These are phyloP conservation scores for Hypoxylon rickii DNA, from an alignment of 495 filamentous ascomycete genomes.

Conservation along the genomic window DNA sequence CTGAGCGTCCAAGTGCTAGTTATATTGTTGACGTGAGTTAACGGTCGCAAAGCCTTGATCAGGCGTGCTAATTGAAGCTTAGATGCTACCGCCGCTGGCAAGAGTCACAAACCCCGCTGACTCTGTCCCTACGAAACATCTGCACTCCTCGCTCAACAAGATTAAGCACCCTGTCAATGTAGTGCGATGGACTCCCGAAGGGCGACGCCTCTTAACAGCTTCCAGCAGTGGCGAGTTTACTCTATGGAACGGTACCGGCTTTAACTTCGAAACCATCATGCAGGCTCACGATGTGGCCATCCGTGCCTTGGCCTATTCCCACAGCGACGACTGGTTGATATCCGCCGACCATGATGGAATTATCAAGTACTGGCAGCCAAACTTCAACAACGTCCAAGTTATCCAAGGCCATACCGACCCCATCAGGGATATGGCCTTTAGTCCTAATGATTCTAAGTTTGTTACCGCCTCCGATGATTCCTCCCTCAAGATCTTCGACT, in stretches of 20 bases:
- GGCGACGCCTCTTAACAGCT: conserved; percentile 85
- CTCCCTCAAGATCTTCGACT: conserved; percentile 93
- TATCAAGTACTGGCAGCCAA: conserved; percentile 98
- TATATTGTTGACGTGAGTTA: conserved; percentile 84
- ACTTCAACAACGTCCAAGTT: conserved; percentile 97
- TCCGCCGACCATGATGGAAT: conserved; percentile 94
- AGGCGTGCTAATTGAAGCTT: conserved; percentile 9
- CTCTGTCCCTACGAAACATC: conserved; percentile 82
- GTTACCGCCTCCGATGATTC: conserved; percentile 94
- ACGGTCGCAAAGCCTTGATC: background rate
- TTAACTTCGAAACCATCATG: conserved; percentile 99
- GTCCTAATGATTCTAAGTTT: conserved; percentile 92
- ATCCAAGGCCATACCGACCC: conserved; percentile 90
- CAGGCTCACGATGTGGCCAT: conserved; percentile 95
- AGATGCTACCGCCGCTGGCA: conserved; percentile 89
- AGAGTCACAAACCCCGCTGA: conserved; percentile 73
- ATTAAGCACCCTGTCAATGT: conserved; percentile 96
- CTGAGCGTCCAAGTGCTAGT: conserved; percentile 81
- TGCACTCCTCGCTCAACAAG: conserved; percentile 96
- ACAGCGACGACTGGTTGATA: conserved; percentile 94
- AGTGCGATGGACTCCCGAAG: conserved; percentile 97
- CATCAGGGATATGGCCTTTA: conserved; percentile 89
- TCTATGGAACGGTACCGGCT: conserved; percentile 96
- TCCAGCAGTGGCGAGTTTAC: conserved; percentile 98
- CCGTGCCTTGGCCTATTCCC: conserved; percentile 83